A percentile compares a stretch with the other conserved stretches of the same genome.
Evolutionary conservation across 129 eudicot species (phyloP).

Genomic region (Tanacetum coccineum): DNA sequence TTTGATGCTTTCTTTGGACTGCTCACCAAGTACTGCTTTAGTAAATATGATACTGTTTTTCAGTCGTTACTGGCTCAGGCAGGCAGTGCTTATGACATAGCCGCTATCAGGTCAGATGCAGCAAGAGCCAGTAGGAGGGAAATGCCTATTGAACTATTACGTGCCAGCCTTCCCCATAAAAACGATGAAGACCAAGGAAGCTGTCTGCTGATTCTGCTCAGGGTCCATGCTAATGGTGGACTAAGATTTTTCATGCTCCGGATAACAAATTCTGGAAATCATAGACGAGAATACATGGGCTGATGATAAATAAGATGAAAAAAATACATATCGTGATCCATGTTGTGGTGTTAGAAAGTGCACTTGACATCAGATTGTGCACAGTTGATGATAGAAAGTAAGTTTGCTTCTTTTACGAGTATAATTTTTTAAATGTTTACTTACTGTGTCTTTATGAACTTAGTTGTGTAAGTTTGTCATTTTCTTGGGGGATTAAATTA

Average conservation of each 20-base stretch:
- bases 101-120: slow-evolving; percentile 49
- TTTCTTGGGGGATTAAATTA: slow-evolving; percentile 21
- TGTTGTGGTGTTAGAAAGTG: slow-evolving; percentile 12
- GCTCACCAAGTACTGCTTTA: slow-evolving; percentile 66
- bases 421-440: slow-evolving; percentile 17
- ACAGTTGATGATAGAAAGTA: slow-evolving; percentile 22
- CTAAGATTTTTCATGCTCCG: background rate
- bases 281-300: slow-evolving; percentile 6
- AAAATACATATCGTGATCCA: slow-evolving; percentile 6
- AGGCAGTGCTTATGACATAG: slow-evolving; percentile 41
- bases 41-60: slow-evolving; percentile 67
- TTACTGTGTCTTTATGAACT: slow-evolving; percentile 29
- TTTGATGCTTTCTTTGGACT: slow-evolving; percentile 88
- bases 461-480: slow-evolving; percentile 24
- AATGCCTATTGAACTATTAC: slow-evolving; percentile 84
- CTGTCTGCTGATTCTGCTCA: slow-evolving; percentile 70
- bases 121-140: slow-evolving; percentile 71
- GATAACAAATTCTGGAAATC: background rate
- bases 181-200: slow-evolving; percentile 72
- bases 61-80: slow-evolving; percentile 64
- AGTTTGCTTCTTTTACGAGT: slow-evolving; percentile 26
- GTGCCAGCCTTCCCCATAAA: slow-evolving; percentile 96
- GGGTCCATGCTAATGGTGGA: slow-evolving; percentile 59
- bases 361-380: slow-evolving; percentile 5
- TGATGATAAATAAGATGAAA: slow-evolving; percentile 13